Base-by-base conservation (phyloP, 495 filamentous ascomycete genomes). In the Penicillium manginii region DNA sequence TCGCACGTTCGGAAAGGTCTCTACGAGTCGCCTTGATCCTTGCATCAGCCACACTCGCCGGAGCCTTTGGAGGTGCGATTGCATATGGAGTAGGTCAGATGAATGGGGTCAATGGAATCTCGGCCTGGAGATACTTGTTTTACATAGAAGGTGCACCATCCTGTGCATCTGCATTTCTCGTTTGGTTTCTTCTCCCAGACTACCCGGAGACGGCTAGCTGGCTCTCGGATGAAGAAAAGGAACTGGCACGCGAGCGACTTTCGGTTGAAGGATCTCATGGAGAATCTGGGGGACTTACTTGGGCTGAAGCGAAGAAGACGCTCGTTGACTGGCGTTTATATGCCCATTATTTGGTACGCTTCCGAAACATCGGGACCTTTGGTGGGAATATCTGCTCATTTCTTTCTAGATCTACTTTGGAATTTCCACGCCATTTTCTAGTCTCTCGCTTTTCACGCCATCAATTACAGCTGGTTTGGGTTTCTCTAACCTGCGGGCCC, bases 41-140 rank as follows among this genome's bases (percentile, higher is more conserved):
- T 15, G 81, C 84, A 17, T 82, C 81, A 2, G 86, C 87, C 7
- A 86, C 85, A 0, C 77, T 90, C 5, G 86, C 84, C 1, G 86
- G 87, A 11, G 87, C 87, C 9, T 90, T 90, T 57, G 87, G 87
- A 4, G 87, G 87, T 18, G 80, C 80, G 3, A 82, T 88, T 43
- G 86, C 85, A 39, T 86, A 80, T 61, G 84, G 81, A 47, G 77
- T 87, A 2, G 84, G 81, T 14, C 79, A 85, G 50, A 85, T 90
- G 84, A 85, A 88, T 49, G 73, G 75, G 4, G 74, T 70, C 0
- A 63, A 64, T 19, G 85, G 83, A 0, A 59, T 88, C 4, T 77
- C 79, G 14, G 86, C 73, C 10, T 90, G 88, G 87, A 71, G 86
- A 29, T 91, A 86, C 86, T 69, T 90, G 7, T 90, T 89, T 68